Conservation (phyloP, 2,329 filamentous ascomycete genomes). For the Daldinia sp. region DNA sequence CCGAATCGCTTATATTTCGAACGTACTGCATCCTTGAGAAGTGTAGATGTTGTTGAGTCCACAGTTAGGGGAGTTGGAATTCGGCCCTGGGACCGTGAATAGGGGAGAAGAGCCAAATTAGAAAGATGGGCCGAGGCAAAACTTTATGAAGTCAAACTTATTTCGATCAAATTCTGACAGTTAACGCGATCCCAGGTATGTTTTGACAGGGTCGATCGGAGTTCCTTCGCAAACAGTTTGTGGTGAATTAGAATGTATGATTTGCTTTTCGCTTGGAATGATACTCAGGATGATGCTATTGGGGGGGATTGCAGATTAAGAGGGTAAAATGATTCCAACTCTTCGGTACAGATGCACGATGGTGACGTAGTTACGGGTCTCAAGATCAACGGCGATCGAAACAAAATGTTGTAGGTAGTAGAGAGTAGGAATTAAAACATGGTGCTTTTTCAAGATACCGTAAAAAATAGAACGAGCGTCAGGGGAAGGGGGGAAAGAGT, state of each 20-base stretch:
- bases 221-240: not conserved
- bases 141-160: slow-evolving; percentile 3
- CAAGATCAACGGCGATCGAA: slow-evolving; percentile 19
- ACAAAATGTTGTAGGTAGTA: slow-evolving; percentile 14
- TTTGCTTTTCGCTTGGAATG: slow-evolving; percentile 13
- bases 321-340: slow-evolving; percentile 30
- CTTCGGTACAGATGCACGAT: slow-evolving; percentile 27
- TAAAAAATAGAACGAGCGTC: slow-evolving; percentile 28
- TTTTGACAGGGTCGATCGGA: slow-evolving; percentile 9
- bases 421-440: slow-evolving; percentile 14
- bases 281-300: slow-evolving; percentile 1
- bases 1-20: slow-evolving; percentile 91
- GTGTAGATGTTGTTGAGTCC: slow-evolving; percentile 5
- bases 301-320: slow-evolving; percentile 11
- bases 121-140: slow-evolving; percentile 10
- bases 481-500: slow-evolving; percentile 3
- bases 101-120: slow-evolving; percentile 20
- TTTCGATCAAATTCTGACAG: not conserved
- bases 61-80: not conserved
- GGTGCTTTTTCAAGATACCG: slow-evolving; percentile 9
- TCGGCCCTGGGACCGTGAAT: slow-evolving; percentile 31
- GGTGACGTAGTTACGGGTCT: slow-evolving; percentile 41
- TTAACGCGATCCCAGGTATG: slow-evolving; percentile 7
- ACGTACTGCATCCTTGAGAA: slow-evolving; percentile 89
- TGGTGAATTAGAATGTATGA: not conserved